Evolutionary conservation across 2,329 filamentous ascomycete species (phyloP).

Genomic region (Bretziella fagacearum): DNA sequence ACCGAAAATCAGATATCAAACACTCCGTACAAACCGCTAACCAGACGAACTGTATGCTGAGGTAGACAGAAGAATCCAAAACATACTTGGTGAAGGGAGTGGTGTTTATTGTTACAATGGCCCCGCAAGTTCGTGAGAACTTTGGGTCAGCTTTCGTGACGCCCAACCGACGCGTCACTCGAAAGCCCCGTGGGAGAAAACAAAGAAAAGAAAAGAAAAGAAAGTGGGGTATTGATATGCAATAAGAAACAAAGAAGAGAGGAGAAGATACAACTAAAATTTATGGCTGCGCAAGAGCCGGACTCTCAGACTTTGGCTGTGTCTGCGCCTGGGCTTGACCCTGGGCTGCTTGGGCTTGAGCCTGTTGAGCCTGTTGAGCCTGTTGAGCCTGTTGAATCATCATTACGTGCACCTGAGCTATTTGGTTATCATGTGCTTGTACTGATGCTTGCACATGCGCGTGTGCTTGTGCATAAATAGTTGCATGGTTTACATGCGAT

Average conservation of each 20-base stretch:
- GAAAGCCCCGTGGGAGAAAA: constrained; percentile 7
- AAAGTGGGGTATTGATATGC: constrained; percentile 13
- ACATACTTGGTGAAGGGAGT: no score
- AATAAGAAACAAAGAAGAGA: background rate
- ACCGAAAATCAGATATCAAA: no score
- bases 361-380: constrained; percentile 8
- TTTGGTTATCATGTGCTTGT: constrained; percentile 14
- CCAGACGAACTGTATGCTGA: no score
- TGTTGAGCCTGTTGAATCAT: constrained; percentile 9
- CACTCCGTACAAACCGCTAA: no score
- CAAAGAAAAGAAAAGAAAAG: constrained; percentile 13
- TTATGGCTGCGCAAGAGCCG: constrained; percentile 18
- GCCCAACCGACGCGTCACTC: background rate
- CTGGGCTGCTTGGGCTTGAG: constrained; percentile 7
- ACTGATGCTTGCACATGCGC: constrained; percentile 18
- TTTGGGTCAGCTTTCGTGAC: background rate
- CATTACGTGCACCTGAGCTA: background rate
- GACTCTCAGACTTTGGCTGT: constrained; percentile 15
- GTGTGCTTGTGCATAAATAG: constrained; percentile 15
- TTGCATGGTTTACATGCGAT: constrained; percentile 15
- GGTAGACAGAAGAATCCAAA: no score
- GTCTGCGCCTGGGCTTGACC: constrained; percentile 5
- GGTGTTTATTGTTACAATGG: no score
- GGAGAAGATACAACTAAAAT: background rate
- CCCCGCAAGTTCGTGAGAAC: no score